Evolutionary conservation across 2,329 filamentous ascomycete species (phyloP).

Genomic region (Cytospora piceae): DNA sequence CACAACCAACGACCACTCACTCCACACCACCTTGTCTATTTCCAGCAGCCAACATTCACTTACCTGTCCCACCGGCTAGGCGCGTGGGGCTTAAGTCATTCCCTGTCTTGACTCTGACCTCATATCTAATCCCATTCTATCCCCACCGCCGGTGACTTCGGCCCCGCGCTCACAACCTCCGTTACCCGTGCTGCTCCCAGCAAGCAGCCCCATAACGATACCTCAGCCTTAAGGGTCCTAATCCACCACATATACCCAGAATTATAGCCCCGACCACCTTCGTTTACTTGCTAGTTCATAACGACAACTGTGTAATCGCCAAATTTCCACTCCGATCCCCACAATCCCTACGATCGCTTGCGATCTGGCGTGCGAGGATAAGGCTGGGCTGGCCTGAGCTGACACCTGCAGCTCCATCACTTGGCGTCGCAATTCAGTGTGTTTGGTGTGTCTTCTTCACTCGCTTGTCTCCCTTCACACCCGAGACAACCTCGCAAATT

Average conservation of each 20-base stretch:
- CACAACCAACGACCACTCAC: neutral
- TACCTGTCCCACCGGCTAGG: conserved; percentile 19
- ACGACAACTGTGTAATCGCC: neutral
- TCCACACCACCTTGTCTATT: neutral
- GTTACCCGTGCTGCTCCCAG: conserved; percentile 1
- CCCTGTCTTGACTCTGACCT: conserved; percentile 21
- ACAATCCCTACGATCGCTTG: neutral
- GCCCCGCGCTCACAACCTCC: conserved; percentile 14
- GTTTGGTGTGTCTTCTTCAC: conserved; percentile 13
- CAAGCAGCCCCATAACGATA: conserved; percentile 2
- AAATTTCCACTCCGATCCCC: neutral
- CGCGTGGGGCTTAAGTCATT: conserved; percentile 26
- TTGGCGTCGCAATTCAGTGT: conserved; percentile 4
- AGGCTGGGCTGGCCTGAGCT: conserved; percentile 10
- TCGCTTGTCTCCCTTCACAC: conserved; percentile 16
- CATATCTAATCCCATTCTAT: conserved; percentile 11
- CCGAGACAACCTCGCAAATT: conserved; percentile 13
- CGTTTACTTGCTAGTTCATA: conserved; percentile 2
- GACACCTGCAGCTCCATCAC: conserved; percentile 12
- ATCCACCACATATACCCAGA: conserved; percentile 20
- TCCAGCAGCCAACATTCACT: conserved; percentile 16
- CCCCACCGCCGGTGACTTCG: conserved; percentile 18
- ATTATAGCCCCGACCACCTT: conserved; percentile 7
- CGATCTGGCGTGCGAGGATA: conserved; percentile 3
- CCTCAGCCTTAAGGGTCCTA: conserved; percentile 15